Conservation (phyloP, 139 green algal genomes). For the Micractinium sp. region DNA sequence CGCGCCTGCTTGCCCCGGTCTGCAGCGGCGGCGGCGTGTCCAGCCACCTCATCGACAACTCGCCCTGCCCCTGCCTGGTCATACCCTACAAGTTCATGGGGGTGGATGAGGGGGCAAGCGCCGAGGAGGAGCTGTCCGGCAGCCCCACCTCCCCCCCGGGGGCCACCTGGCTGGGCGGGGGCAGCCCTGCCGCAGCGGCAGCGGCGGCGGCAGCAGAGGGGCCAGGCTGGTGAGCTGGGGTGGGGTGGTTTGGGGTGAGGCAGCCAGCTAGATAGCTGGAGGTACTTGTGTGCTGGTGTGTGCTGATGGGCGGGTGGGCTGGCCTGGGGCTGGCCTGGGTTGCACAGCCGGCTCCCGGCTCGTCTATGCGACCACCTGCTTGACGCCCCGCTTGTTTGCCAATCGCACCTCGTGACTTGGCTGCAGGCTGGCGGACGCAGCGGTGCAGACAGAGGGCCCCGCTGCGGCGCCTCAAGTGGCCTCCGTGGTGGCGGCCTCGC, state of each 20-base stretch:
- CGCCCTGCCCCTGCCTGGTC: conserved; percentile 56
- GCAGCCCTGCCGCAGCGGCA: not conserved
- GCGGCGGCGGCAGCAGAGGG: not conserved
- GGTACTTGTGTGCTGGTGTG: too few relatives aligned
- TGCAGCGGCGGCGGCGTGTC: conserved; percentile 41
- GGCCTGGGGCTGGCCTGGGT: too few relatives aligned
- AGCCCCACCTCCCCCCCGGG: not conserved
- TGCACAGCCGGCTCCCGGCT: not conserved
- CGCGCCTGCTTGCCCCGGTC: not conserved
- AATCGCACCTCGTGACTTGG: too few relatives aligned
- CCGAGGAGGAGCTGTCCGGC: conserved; percentile 6
- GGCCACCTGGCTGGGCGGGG: not conserved
- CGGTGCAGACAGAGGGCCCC: not conserved
- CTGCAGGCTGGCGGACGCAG: not conserved
- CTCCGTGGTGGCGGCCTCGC: not conserved
- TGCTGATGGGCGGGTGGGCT: too few relatives aligned
- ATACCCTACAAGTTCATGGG: conserved; percentile 39
- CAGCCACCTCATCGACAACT: conserved; percentile 49
- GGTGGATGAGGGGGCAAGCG: not conserved
- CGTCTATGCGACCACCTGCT: not conserved
- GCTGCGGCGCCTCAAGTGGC: not conserved
- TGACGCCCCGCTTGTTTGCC: not conserved
- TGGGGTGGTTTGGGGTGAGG: not conserved
- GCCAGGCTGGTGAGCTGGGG: not conserved
- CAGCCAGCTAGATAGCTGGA: too few relatives aligned